Conservation (phyloP, 306 rosid species). For the Astragalus glycyphyllos region DNA sequence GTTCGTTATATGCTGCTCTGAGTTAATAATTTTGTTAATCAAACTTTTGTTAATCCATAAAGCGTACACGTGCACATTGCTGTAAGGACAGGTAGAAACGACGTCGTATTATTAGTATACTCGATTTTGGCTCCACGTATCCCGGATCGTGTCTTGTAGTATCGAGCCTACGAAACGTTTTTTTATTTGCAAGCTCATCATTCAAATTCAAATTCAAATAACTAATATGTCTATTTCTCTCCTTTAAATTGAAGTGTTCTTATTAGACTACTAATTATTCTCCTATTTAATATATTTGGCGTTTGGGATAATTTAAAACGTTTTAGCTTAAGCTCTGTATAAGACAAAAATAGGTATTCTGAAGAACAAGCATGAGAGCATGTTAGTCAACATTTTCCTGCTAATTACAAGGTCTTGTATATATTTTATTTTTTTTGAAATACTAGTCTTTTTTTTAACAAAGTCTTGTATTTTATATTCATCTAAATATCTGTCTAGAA, state of each 20-base stretch:
- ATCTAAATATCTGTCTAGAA: slow-evolving; percentile 1
- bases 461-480: neutral
- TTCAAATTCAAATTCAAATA: neutral
- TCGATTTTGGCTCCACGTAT: slow-evolving; percentile 47
- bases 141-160: slow-evolving; percentile 60
- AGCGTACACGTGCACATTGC: no score
- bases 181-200: neutral
- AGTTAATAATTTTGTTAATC: no score
- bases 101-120: no score
- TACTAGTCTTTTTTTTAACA: no score
- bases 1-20: no score
- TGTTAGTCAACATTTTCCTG: slow-evolving; percentile 36
- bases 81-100: no score
- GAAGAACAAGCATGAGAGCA: slow-evolving; percentile 15
- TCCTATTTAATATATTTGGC: slow-evolving; percentile 1
- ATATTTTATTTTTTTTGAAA: no score
- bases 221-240: neutral
- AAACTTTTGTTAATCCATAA: no score
- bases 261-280: neutral
- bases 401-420: neutral
- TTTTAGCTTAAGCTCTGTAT: slow-evolving; percentile 15
- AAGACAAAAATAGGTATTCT: slow-evolving; percentile 42
- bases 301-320: neutral
- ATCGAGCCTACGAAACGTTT: slow-evolving; percentile 53
- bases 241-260: neutral